A percentile compares a stretch with the other conserved stretches of the same genome.
These are phyloP conservation scores for Podaxis pistillaris DNA, from an alignment of 768 basidiomycete species.

Conservation along the genomic window DNA sequence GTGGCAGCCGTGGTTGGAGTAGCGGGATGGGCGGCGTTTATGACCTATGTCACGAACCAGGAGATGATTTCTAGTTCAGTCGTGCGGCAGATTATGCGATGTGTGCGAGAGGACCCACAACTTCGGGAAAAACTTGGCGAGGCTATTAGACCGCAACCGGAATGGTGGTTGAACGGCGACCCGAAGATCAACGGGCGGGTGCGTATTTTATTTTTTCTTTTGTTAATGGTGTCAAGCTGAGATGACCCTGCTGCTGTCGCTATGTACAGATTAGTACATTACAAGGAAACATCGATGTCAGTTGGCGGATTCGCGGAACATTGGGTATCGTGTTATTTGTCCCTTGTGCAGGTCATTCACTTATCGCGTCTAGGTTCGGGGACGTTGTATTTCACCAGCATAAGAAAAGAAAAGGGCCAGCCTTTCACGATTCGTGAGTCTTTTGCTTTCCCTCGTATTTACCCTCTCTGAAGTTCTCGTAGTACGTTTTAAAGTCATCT, in stretches of 20 bases:
- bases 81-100: constrained; percentile 61
- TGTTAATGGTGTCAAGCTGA: not conserved
- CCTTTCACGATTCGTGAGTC: constrained; percentile 67
- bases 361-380: constrained; percentile 50
- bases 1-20: constrained; percentile 51
- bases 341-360: not conserved
- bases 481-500: constrained; percentile 71
- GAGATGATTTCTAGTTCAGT: constrained; percentile 78
- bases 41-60: constrained; percentile 70
- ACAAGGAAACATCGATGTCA: constrained; percentile 76
- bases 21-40: constrained; percentile 65
- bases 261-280: constrained; percentile 62
- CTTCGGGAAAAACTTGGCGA: constrained; percentile 60
- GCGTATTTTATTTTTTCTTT: constrained; percentile 23
- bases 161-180: constrained; percentile 77
- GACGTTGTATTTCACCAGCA: constrained; percentile 82
- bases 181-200: constrained; percentile 71
- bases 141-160: constrained; percentile 60
- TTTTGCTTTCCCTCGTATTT: not conserved
- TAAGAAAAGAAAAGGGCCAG: constrained; percentile 70
- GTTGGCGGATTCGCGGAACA: constrained; percentile 72
- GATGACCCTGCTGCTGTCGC: not conserved
- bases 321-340: constrained; percentile 42
- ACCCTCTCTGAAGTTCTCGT: not conserved
- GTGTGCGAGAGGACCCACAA: constrained; percentile 49